A percentile compares a stretch with the other conserved stretches of the same genome.
phyloP scores from a whole-genome alignment of 1,284 basidiomycete species.

The Ustilago tritici region DNA sequence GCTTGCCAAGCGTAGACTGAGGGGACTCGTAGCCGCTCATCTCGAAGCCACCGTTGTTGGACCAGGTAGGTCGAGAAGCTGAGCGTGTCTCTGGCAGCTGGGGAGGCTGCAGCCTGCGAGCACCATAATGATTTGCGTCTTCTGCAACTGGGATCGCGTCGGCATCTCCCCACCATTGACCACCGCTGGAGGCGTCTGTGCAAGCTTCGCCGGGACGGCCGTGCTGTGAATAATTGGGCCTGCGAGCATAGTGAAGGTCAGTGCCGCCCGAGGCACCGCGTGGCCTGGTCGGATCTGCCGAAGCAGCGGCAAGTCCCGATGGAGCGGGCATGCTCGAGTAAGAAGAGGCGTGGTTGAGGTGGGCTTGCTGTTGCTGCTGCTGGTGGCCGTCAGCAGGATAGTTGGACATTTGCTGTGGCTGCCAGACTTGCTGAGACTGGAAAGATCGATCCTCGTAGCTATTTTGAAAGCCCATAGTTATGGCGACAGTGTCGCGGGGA shows the following conservation, averaged over 20 bases:
- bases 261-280: conserved; percentile 24
- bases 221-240: conserved; percentile 33
- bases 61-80: conserved; percentile 25
- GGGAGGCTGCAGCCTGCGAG: conserved; percentile 39
- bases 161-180: conserved; percentile 35
- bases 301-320: conserved; percentile 36
- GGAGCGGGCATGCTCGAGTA: conserved; percentile 36
- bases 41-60: conserved; percentile 41
- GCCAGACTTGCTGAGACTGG: conserved; percentile 31
- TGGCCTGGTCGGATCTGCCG: conserved; percentile 21
- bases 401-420: conserved; percentile 24
- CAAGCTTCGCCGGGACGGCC: conserved; percentile 18
- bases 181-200: conserved; percentile 20
- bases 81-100: conserved; percentile 49
- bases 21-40: conserved; percentile 48
- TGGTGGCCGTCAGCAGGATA: conserved; percentile 5
- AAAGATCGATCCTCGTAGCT: conserved; percentile 37
- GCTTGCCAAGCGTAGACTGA: conserved; percentile 43
- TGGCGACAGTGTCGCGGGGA: conserved; percentile 49
- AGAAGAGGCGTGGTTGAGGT: conserved; percentile 18
- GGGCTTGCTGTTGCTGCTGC: conserved; percentile 18
- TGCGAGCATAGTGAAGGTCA: conserved; percentile 33
- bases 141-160: conserved; percentile 19
- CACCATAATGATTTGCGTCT: conserved; percentile 31
- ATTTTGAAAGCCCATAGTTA: conserved; percentile 50